Evolutionary conservation across 768 basidiomycete species (phyloP).

Genomic region (Fistulinella prunicolor): DNA sequence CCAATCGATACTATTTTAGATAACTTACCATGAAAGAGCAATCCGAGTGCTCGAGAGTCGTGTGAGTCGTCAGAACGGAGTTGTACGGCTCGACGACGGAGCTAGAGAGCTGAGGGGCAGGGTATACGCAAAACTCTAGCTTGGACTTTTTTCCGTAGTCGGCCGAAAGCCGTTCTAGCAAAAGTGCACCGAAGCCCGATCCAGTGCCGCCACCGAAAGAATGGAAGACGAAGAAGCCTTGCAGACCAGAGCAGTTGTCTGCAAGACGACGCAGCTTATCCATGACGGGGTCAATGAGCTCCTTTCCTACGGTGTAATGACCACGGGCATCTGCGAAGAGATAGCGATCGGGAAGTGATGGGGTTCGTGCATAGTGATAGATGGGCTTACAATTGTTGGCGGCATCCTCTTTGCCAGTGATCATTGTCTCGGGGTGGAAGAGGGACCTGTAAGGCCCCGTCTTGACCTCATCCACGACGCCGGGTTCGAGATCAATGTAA

Average conservation of each 20-base stretch:
- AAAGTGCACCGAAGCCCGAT: constrained; percentile 96
- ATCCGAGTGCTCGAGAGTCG: constrained; percentile 99
- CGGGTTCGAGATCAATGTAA: constrained; percentile 94
- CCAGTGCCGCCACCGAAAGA: constrained; percentile 99
- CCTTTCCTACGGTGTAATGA: constrained; percentile 98
- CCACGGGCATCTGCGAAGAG: constrained; percentile 82
- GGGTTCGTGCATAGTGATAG: constrained; percentile 2
- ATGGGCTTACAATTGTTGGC: constrained; percentile 91
- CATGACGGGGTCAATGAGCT: constrained; percentile 95
- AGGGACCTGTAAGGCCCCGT: constrained; percentile 88
- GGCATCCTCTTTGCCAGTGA: constrained; percentile 98
- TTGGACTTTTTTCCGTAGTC: constrained; percentile 99
- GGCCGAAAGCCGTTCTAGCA: constrained; percentile 93
- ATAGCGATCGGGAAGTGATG: constrained; percentile 12
- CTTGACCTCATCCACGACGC: constrained; percentile 94
- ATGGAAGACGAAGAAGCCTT: constrained; percentile 99
- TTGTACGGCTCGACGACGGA: constrained; percentile 99
- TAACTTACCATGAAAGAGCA: constrained; percentile 93
- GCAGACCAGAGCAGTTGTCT: constrained; percentile 96
- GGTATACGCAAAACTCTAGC: constrained; percentile 97
- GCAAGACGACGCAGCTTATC: constrained; percentile 96
- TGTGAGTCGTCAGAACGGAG: constrained; percentile 96
- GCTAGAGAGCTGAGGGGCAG: constrained; percentile 89
- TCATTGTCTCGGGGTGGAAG: constrained; percentile 96
- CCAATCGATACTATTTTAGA: not conserved